Conservation (phyloP, 2,329 filamentous ascomycete genomes). For the Decorospora gaudefroyi region DNA sequence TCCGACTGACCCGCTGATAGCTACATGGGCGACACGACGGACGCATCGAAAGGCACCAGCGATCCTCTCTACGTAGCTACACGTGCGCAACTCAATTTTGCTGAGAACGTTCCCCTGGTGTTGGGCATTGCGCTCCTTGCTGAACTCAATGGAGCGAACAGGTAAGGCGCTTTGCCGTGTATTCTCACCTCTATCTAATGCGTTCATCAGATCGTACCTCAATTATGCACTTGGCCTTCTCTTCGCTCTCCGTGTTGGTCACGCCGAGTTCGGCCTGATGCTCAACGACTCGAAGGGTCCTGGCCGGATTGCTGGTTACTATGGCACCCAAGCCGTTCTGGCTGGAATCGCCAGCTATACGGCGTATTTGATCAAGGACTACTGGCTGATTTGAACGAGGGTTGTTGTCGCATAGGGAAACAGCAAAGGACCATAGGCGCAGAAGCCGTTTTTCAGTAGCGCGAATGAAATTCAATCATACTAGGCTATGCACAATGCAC, state of each 20-base stretch:
- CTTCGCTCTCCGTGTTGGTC: slow-evolving; percentile 47
- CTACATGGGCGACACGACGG: slow-evolving; percentile 33
- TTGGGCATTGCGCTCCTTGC: slow-evolving; percentile 48
- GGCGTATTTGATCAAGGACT: slow-evolving; percentile 41
- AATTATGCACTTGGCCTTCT: slow-evolving; percentile 48
- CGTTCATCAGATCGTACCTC: slow-evolving; percentile 33
- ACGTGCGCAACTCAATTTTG: slow-evolving; percentile 50
- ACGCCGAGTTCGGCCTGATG: slow-evolving; percentile 49
- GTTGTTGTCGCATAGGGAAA: background rate
- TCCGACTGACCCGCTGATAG: slow-evolving; percentile 19
- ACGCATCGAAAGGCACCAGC: slow-evolving; percentile 16
- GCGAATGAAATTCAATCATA: background rate
- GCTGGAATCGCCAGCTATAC: slow-evolving; percentile 37
- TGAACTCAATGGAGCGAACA: slow-evolving; percentile 53
- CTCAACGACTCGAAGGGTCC: slow-evolving; percentile 24
- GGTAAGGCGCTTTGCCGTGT: too few species aligned
- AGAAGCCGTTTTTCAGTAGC: too few species aligned
- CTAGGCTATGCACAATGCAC: background rate
- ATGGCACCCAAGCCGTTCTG: slow-evolving; percentile 40
- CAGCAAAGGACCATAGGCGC: background rate
- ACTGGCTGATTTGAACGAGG: slow-evolving; percentile 26
- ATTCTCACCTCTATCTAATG: too few species aligned
- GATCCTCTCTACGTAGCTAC: slow-evolving; percentile 45
- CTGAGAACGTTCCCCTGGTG: slow-evolving; percentile 52
- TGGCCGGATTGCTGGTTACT: slow-evolving; percentile 37